Evolutionary conservation across 2,329 filamentous ascomycete genomes (phyloP), one percentile per base, ranked within the genome.

Genomic region (Fusarium nisikadoi): DNA sequence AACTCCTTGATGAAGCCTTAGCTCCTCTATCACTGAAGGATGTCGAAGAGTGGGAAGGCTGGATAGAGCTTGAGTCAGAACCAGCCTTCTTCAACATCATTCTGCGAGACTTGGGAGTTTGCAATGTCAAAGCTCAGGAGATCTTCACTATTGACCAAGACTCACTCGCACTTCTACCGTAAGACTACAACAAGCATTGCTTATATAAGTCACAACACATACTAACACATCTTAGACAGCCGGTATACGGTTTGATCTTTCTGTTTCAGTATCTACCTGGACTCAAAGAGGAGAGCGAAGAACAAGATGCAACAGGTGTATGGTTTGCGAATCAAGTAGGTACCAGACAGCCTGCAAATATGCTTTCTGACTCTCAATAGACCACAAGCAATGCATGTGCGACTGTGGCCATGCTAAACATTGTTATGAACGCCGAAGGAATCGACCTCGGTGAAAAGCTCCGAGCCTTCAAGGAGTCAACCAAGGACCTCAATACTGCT

Each of bases 321-420:
- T 99, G 96, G 95, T 98, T 98, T 80, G 94, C 95, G 33, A 98
- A 98, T 77, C 95, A 97, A 83, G 92, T 93, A 79, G 25, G 83
- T 29, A 33, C 4, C 17, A 33, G 27, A 17, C n/a, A 16, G 3
- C 38, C 33, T 20, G 31, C 4, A 42, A 10, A 19, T 6, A n/a
- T 27, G 56, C 50, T 11, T 41, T 39, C 68, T 76, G 42, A 79
- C 38, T 39, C 33, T 13, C 38, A 27, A 10, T 16, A 95, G 91
- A 94, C 93, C 2, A 92, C 90, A 1, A 87, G 89, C 61, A 97
- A 97, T 80, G 92, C 94, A 31, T 99, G 96, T 81, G 96, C 94
- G 25, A 96, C 94, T n/a, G 90, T 98, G 49, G 94, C 96, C 7
- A 86, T 98, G 73, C 87, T 98, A 75, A 98, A 98, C 77, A 97